Percentiles rank a stretch among this genome's conserved stretches.
Conservation (phyloP, 1,284 basidiomycete genomes). For the Blastosporella zonata region DNA sequence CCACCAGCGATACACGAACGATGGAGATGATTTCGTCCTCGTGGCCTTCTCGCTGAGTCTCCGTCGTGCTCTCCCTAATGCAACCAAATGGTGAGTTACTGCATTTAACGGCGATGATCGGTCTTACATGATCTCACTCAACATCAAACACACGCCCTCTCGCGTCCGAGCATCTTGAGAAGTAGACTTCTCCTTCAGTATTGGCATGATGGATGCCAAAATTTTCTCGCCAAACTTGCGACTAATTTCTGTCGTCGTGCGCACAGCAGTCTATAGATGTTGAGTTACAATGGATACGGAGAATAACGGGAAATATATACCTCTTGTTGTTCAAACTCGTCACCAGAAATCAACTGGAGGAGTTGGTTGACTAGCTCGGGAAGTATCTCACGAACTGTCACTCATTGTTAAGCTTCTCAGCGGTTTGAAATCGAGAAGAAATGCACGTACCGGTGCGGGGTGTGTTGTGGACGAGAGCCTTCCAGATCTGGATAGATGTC, state of each 20-base stretch:
- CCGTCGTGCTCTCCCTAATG: slow-evolving; percentile 77
- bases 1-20: slow-evolving; percentile 85
- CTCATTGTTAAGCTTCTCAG: slow-evolving; percentile 6
- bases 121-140: slow-evolving; percentile 85
- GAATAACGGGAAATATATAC: slow-evolving; percentile 36
- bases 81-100: background rate
- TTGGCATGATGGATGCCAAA: slow-evolving; percentile 79
- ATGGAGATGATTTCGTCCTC: slow-evolving; percentile 89
- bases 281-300: slow-evolving; percentile 6
- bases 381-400: slow-evolving; percentile 89
- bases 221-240: slow-evolving; percentile 96
- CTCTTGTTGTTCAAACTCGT: slow-evolving; percentile 89
- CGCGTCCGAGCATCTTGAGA: slow-evolving; percentile 76
- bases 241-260: slow-evolving; percentile 87
- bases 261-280: slow-evolving; percentile 67
- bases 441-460: slow-evolving; percentile 65
- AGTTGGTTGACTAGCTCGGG: slow-evolving; percentile 82
- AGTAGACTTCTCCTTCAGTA: slow-evolving; percentile 67
- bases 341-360: slow-evolving; percentile 73
- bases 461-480: slow-evolving; percentile 92
- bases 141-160: slow-evolving; percentile 85
- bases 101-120: slow-evolving; percentile 7
- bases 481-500: slow-evolving; percentile 97
- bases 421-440: background rate
- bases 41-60: slow-evolving; percentile 85